Evolutionary conservation across 2,329 filamentous ascomycete genomes (phyloP).

Genomic region (Pyrenophora seminiperda): DNA sequence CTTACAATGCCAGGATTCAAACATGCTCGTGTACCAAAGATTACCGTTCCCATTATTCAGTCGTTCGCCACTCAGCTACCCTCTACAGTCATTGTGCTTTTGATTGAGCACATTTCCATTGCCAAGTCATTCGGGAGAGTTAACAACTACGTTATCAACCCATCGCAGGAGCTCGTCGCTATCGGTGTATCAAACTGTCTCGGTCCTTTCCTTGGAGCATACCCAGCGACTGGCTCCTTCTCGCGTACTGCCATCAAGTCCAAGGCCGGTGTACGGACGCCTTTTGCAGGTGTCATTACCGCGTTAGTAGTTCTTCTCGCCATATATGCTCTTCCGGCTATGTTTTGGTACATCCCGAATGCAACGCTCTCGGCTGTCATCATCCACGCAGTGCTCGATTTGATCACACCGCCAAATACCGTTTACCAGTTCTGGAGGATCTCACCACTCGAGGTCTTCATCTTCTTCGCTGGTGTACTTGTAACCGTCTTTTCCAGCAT

Average conservation of each 20-base stretch:
- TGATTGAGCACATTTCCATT: constrained; percentile 97
- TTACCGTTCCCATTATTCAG: constrained; percentile 69
- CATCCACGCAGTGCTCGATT: constrained; percentile 91
- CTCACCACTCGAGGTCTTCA: constrained; percentile 84
- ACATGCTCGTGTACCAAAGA: constrained; percentile 72
- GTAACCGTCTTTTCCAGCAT: constrained; percentile 88
- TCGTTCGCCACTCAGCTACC: constrained; percentile 76
- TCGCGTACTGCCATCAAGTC: constrained; percentile 96
- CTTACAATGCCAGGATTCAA: constrained; percentile 63
- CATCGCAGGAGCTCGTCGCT: constrained; percentile 93
- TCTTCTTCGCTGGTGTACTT: constrained; percentile 92
- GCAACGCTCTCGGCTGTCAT: constrained; percentile 85
- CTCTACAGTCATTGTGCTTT: constrained; percentile 83
- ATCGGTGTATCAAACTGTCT: constrained; percentile 90
- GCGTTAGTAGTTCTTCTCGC: constrained; percentile 84
- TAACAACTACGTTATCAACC: constrained; percentile 97
- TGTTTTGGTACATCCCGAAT: constrained; percentile 94
- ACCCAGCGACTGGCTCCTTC: constrained; percentile 93
- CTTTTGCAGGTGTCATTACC: constrained; percentile 88
- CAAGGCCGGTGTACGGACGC: constrained; percentile 92
- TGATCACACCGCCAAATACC: constrained; percentile 89
- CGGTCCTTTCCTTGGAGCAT: constrained; percentile 87
- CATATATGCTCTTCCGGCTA: constrained; percentile 83
- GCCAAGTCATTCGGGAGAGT: constrained; percentile 94
- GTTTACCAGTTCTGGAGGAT: constrained; percentile 96